Evolutionary conservation across 345 rosid species (phyloP).

Genomic region (Mangifera indica): DNA sequence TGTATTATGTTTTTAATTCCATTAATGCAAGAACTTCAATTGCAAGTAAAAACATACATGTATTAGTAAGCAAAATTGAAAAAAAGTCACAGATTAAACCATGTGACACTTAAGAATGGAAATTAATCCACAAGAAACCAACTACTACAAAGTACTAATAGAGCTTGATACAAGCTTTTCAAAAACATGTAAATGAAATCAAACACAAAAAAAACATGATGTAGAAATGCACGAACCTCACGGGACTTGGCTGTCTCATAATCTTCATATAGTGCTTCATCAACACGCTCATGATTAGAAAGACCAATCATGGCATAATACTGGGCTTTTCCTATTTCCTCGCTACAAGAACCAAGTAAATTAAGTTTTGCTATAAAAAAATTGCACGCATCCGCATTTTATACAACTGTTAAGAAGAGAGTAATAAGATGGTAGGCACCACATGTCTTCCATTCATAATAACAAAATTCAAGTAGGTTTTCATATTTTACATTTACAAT

Average conservation of each 20-base stretch:
- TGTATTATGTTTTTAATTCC: background rate
- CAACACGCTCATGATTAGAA: slow-evolving; percentile 83
- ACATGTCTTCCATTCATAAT: background rate
- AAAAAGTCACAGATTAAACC: slow-evolving; percentile 1
- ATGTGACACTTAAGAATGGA: background rate
- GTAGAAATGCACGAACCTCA: slow-evolving; percentile 53
- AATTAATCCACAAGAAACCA: background rate
- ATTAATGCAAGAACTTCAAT: background rate
- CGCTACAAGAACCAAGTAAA: slow-evolving; percentile 47
- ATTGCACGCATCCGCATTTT: background rate
- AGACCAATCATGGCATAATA: slow-evolving; percentile 96
- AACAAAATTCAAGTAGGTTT: background rate
- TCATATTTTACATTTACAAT: background rate
- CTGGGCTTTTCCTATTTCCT: slow-evolving; percentile 83
- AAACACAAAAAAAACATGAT: slow-evolving; percentile 10
- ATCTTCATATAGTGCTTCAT: slow-evolving; percentile 77
- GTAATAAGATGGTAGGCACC: background rate
- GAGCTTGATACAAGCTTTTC: background rate
- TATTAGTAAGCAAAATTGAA: background rate
- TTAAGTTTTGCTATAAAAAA: background rate
- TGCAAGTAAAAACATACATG: background rate
- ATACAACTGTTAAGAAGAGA: background rate
- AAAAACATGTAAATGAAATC: slow-evolving; percentile 1
- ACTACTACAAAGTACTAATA: background rate
- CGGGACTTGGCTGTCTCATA: slow-evolving; percentile 90